Conservation (phyloP, 2,329 filamentous ascomycete species). For the Pleurostoma richardsiae region DNA sequence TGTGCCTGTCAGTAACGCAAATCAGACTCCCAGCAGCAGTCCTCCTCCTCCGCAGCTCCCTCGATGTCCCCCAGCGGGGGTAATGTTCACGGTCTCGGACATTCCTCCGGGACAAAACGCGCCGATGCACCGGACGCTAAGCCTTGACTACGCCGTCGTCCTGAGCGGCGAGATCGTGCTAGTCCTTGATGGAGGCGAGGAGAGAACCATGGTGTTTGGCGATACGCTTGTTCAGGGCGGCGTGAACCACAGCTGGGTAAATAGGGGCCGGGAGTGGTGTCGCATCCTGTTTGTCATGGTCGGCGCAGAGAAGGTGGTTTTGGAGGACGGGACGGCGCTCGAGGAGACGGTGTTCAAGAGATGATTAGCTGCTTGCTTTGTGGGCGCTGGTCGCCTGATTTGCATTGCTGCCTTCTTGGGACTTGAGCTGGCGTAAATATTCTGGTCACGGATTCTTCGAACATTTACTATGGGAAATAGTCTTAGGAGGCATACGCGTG, state of each 20-base stretch:
- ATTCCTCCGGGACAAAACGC: conserved; percentile 19
- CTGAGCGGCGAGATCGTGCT: conserved; percentile 32
- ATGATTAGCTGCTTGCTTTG: too few species aligned
- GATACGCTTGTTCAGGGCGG: conserved; percentile 37
- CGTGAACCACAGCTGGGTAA: conserved; percentile 38
- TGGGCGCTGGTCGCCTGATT: too few species aligned
- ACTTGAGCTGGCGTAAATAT: too few species aligned
- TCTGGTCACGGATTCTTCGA: too few species aligned
- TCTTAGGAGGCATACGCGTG: too few species aligned
- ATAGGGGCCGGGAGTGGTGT: conserved; percentile 28
- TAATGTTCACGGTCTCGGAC: conserved; percentile 26
- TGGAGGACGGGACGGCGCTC: conserved; percentile 27
- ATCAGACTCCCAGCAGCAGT: conserved; percentile 1
- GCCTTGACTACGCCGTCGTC: conserved; percentile 32
- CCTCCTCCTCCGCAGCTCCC: conserved; percentile 18
- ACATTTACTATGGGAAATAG: too few species aligned
- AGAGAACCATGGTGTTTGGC: conserved; percentile 26
- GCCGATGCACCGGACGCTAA: conserved; percentile 36
- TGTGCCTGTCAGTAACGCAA: conserved; percentile 24
- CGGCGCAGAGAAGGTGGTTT: conserved; percentile 29
- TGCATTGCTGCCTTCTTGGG: too few species aligned
- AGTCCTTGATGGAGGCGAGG: conserved; percentile 33
- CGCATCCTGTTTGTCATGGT: conserved; percentile 33
- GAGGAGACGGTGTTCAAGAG: conserved; percentile 21
- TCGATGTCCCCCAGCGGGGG: conserved; percentile 26